A percentile compares a stretch with the other conserved stretches of the same genome.
Conservation (phyloP, 2,329 filamentous ascomycete genomes). For the Neoscytalidium dimidiatum region DNA sequence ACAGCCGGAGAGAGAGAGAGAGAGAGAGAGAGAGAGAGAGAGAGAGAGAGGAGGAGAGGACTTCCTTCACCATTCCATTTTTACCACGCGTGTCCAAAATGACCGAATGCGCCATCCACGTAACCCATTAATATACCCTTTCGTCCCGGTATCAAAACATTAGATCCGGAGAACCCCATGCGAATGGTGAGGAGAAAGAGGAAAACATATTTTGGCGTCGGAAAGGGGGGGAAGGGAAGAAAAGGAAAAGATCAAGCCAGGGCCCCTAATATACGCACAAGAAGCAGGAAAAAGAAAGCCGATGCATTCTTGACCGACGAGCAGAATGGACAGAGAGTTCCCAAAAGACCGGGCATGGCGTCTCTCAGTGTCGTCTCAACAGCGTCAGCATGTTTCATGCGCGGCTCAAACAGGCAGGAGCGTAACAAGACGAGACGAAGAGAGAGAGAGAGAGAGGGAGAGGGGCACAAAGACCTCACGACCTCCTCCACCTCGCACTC, state of each 20-base stretch:
- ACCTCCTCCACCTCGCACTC: constrained; percentile 26
- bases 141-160: no score
- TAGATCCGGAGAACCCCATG: no score
- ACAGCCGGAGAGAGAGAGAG: neutral
- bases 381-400: neutral
- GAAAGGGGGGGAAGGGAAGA: neutral
- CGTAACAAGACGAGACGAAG: neutral
- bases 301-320: neutral
- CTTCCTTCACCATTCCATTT: neutral
- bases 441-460: neutral
- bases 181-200: no score
- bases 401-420: no score
- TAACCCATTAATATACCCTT: no score
- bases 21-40: neutral
- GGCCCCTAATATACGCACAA: neutral
- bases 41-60: neutral
- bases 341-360: neutral
- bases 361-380: neutral
- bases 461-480: neutral
- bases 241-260: no score
- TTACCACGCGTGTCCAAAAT: neutral
- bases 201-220: no score
- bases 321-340: neutral
- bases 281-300: neutral
- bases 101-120: neutral